Evolutionary conservation across 495 filamentous ascomycete genomes (phyloP).

Genomic region (Jackrogersella minutella): DNA sequence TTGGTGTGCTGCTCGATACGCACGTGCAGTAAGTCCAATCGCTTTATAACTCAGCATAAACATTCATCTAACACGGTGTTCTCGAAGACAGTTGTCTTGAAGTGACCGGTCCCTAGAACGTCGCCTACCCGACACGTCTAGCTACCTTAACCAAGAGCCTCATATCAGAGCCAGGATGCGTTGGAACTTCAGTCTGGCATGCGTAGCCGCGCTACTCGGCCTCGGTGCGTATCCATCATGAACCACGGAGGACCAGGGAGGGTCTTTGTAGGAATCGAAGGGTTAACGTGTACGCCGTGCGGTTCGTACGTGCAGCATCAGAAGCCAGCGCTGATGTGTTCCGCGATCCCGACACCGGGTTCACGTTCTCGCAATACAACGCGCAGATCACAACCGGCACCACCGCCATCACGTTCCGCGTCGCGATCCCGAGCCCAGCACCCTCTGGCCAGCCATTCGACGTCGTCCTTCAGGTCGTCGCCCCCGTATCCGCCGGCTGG

Average conservation of each 20-base stretch:
- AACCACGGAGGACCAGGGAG: not conserved
- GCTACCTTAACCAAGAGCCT: not conserved
- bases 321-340: conserved; percentile 43
- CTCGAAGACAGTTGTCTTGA: not conserved
- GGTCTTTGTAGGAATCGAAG: not conserved
- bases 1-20: not conserved
- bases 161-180: conserved; percentile 34
- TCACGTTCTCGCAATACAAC: conserved; percentile 55
- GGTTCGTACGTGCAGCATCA: conserved; percentile 8
- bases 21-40: conserved; percentile 23
- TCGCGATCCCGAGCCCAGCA: conserved; percentile 49
- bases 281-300: conserved; percentile 14
- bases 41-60: not conserved
- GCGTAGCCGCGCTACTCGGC: conserved; percentile 35
- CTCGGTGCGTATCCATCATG: conserved; percentile 31
- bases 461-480: conserved; percentile 53
- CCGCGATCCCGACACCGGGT: conserved; percentile 58
- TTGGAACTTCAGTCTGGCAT: conserved; percentile 35
- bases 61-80: conserved; percentile 5
- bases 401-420: conserved; percentile 48
- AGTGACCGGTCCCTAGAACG: not conserved
- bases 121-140: not conserved
- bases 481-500: conserved; percentile 54
- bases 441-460: conserved; percentile 46
- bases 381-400: conserved; percentile 49